Evolutionary conservation across 805 yeast species (phyloP), one percentile per base, ranked within the genome.

Genomic region (Myxozyma mucilagina): DNA sequence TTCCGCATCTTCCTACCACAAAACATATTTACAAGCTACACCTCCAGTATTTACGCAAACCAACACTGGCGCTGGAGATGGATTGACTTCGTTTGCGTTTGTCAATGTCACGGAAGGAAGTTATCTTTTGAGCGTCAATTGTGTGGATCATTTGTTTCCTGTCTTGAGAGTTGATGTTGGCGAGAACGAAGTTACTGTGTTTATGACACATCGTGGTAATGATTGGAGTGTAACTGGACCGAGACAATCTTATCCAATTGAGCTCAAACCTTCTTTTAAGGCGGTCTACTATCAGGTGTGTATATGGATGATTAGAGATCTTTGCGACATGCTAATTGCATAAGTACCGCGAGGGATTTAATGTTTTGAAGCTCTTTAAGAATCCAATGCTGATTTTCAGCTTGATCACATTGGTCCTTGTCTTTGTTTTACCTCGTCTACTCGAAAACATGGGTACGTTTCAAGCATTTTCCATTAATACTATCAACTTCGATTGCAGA

Each of bases 381-480:
- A 70, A 70, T 57, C 78, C 78, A 10, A 74, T 74, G 70, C 74
- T 75, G 63, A 61, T 73, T 41, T 59, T 75, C 66, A 66, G 73
- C 11, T 50, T 76, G 32, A 72, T 57, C 0, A 68, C 75, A 9
- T 61, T 75, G 52, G 70, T 66, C 10, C 60, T 74, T 62, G 75
- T 75, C 18, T 64, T 73, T 14, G 69, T 67, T 13, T 48, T 75
- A 49, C 79, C 79, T 1, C 65, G 67, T 35, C 34, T 73, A 56
- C 60, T 70, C 47, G 70, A 60, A 36, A 65, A 60, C 52, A 57
- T 75, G 43, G 78, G 65, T 61, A 39, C 29, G 63, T 34, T 20
- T 34, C 7, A 50, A 8, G 7, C 14, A 18, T 29, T n/a, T n/a
- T n/a, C n/a, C 32, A 13, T 11, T 18, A 16, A 10, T 45, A 18